phyloP scores from a whole-genome alignment of 2,329 filamentous ascomycete genomes.

The Microcera coccophila region DNA sequence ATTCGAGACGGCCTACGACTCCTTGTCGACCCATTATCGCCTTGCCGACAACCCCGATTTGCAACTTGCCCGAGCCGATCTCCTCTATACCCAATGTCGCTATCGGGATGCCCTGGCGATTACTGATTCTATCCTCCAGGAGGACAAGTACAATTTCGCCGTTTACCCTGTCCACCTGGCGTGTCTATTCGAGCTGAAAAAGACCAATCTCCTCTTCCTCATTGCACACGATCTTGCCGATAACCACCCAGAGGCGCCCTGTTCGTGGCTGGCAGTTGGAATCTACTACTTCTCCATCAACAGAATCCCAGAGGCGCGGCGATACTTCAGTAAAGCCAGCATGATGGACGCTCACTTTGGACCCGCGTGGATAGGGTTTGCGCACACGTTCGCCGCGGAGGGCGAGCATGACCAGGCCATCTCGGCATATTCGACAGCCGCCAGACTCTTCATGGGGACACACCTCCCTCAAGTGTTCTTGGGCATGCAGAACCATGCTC shows the following conservation, averaged over 20 bases:
- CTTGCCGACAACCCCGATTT: conserved; percentile 84
- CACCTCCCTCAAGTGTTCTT: conserved; percentile 94
- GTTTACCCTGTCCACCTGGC: conserved; percentile 90
- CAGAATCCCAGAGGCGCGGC: conserved; percentile 86
- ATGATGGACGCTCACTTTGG: conserved; percentile 98
- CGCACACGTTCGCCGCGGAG: conserved; percentile 95
- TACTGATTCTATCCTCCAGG: conserved; percentile 75
- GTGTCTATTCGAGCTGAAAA: conserved; percentile 80
- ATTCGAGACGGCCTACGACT: conserved; percentile 83
- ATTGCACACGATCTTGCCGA: conserved; percentile 91
- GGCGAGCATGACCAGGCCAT: conserved; percentile 98
- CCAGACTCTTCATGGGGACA: conserved; percentile 91
- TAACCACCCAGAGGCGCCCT: conserved; percentile 83
- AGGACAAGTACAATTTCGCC: conserved; percentile 83
- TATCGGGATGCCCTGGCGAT: conserved; percentile 83
- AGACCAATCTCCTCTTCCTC: conserved; percentile 86
- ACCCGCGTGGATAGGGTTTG: conserved; percentile 97
- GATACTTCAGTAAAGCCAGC: conserved; percentile 95
- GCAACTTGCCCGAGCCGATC: conserved; percentile 81
- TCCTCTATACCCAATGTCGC: conserved; percentile 90
- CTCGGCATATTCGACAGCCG: conserved; percentile 93
- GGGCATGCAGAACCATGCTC: conserved; percentile 95
- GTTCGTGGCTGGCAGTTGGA: conserved; percentile 90
- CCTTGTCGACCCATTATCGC: conserved; percentile 88
- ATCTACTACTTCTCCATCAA: conserved; percentile 89